phyloP scores from a whole-genome alignment of 371 early-diverging fungal genomes.

The Rhizomucor miehei region DNA sequence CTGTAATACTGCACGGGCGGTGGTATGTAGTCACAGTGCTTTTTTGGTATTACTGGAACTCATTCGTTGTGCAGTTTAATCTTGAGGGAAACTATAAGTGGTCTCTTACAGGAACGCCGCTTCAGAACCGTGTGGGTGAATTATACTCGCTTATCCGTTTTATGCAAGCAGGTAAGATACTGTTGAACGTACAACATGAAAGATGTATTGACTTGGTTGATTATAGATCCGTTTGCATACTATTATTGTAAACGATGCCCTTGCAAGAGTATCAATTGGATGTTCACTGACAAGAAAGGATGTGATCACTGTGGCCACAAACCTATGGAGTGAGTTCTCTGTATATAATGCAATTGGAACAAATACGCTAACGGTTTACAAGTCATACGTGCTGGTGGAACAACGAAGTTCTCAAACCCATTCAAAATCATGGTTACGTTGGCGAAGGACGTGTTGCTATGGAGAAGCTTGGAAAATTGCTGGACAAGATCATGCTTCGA shows the following conservation, averaged over 20 bases:
- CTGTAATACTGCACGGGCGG: constrained; percentile 85
- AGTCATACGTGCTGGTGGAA: constrained; percentile 97
- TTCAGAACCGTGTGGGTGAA: constrained; percentile 98
- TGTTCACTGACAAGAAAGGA: constrained; percentile 56
- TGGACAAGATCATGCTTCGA: constrained; percentile 92
- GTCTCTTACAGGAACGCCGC: constrained; percentile 95
- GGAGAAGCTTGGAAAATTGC: constrained; percentile 70
- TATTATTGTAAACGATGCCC: constrained; percentile 89
- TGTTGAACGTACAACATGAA: constrained; percentile 2
- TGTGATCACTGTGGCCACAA: constrained; percentile 82
- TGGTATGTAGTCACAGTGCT: constrained; percentile 37
- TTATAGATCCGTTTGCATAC: constrained; percentile 68
- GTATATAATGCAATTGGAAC: not conserved
- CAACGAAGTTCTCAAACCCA: constrained; percentile 89
- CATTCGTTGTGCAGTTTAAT: constrained; percentile 50
- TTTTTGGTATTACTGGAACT: not conserved
- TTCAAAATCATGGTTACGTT: constrained; percentile 73
- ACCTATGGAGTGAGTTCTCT: constrained; percentile 58
- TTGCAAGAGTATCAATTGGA: constrained; percentile 84
- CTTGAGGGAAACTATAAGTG: constrained; percentile 78
- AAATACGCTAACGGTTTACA: not conserved
- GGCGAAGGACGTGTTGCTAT: constrained; percentile 74
- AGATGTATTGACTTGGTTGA: constrained; percentile 3
- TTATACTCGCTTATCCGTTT: constrained; percentile 95
- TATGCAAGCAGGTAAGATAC: constrained; percentile 47